Percentiles rank a stretch among this genome's conserved stretches.
phyloP scores from a whole-genome alignment of 176 grass and related monocot species.

The Puccinellia tenuiflora region DNA sequence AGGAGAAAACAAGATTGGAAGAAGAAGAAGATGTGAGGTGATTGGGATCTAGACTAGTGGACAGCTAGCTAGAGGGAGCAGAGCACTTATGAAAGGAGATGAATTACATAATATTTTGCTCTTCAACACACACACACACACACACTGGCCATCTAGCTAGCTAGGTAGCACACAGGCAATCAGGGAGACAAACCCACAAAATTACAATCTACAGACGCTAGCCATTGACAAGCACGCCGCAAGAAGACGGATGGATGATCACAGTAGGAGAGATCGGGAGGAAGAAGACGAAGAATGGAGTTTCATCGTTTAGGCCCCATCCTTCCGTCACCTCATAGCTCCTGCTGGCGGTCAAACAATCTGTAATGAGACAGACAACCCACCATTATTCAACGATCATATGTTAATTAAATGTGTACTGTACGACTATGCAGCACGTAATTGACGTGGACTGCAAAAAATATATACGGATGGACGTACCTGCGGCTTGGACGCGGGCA shows the following conservation, averaged over 20 bases:
- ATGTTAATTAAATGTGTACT: not conserved
- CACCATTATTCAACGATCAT: not conserved
- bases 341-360: constrained; percentile 31
- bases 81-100: constrained; percentile 14
- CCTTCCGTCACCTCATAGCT: constrained; percentile 30
- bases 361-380: constrained; percentile 23
- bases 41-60: constrained; percentile 27
- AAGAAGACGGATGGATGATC: constrained; percentile 4
- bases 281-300: not conserved
- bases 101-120: constrained; percentile 32
- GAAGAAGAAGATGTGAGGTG: not conserved
- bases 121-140: constrained; percentile 38
- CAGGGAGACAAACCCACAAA: constrained; percentile 4
- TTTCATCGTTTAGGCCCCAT: constrained; percentile 1
- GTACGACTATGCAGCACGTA: not conserved
- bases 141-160: constrained; percentile 14
- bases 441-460: not conserved
- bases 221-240: constrained; percentile 12
- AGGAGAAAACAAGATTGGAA: not conserved
- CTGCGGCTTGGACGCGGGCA: constrained; percentile 26
- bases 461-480: not conserved
- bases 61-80: constrained; percentile 16
- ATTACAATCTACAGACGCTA: constrained; percentile 45
- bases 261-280: constrained; percentile 4
- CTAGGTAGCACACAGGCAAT: constrained; percentile 24